phyloP scores from a whole-genome alignment of 768 basidiomycete genomes.

The Fibroporia radiculosa region DNA sequence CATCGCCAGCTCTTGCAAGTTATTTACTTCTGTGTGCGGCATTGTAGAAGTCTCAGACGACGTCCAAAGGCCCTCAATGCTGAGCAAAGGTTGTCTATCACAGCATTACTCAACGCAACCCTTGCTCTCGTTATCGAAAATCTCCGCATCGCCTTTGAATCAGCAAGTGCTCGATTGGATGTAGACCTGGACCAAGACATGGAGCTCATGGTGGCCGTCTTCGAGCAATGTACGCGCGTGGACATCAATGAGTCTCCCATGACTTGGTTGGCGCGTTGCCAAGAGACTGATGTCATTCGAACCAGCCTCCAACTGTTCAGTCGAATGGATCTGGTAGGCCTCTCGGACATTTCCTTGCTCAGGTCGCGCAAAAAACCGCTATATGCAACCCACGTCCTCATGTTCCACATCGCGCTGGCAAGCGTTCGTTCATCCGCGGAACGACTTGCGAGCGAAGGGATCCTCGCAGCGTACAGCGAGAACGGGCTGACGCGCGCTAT shows the following conservation, averaged over 20 bases:
- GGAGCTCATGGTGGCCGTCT: conserved; percentile 75
- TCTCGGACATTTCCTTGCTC: conserved; percentile 58
- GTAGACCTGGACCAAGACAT: conserved; percentile 72
- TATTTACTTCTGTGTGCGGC: conserved; percentile 67
- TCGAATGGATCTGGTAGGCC: conserved; percentile 60
- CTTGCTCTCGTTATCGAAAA: conserved; percentile 64
- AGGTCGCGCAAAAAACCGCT: conserved; percentile 56
- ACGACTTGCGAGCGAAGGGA: conserved; percentile 75
- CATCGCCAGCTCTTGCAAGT: conserved; percentile 77
- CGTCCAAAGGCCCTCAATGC: conserved; percentile 46
- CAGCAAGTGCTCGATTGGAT: conserved; percentile 49
- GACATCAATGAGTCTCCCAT: conserved; percentile 64
- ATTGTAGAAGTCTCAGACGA: conserved; percentile 43
- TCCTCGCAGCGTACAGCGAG: conserved; percentile 76
- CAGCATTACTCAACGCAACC: conserved; percentile 52
- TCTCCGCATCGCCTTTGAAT: conserved; percentile 53
- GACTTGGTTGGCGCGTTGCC: conserved; percentile 73
- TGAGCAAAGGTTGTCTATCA: conserved; percentile 53
- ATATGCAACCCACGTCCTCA: conserved; percentile 71
- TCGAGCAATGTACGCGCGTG: conserved; percentile 67
- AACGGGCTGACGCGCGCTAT: conserved; percentile 73
- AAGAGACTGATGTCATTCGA: conserved; percentile 74
- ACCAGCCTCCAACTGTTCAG: conserved; percentile 67
- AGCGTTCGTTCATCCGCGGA: conserved; percentile 74
- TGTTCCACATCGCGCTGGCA: conserved; percentile 83